Base-by-base conservation (phyloP, 768 basidiomycete species). In the Trametes coccinea region DNA sequence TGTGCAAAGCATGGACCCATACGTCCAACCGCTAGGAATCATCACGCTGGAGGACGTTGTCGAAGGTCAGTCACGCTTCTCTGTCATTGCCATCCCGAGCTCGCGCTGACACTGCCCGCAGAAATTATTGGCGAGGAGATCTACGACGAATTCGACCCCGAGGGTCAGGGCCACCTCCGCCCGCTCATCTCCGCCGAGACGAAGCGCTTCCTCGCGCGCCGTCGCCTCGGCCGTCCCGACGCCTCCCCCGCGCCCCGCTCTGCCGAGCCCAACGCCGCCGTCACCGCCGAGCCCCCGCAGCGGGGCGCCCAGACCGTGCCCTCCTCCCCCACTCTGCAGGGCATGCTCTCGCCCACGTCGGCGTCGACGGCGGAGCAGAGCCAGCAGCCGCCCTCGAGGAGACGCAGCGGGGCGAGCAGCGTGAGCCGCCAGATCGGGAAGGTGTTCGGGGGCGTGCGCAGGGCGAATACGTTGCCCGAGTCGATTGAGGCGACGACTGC, bases 41-140 rank as follows among this genome's bases (percentile, higher is more conserved):
- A 93, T 95, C 63, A 95, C 92, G 1, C 80, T 95, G 2, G 92
- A 95, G 73, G 92, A 95, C 64, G 89, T 95, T 11, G 78, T 94
- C 10, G 92, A 94, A 83, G 88, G 88, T 86, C 57, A 22, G 66
- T 66, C 46, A 30, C 17, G 22, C 16, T 27, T 9, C 5, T 22
- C 16, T 8, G 2, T 31, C 6, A 17, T 46, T 11, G 5, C 16
- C 16, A 45, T 29, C 1, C 22, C 22, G 22, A 22, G 22, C 22
- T 22, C 22, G 22, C 22, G 22, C 41, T 30, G n/a, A 57, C 9
- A 9, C 34, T 5, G 10, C 9, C 43, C 45, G 4, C 47, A 89
- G 92, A 93, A 70, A 79, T 94, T 14, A 93, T 94, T 55, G 92
- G 92, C 22, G 90, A 93, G 75, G 92, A 93, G 69, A 92, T 93